Evolutionary conservation across 495 filamentous ascomycete species (phyloP).

Genomic region (Talaromyces thailandensis): DNA sequence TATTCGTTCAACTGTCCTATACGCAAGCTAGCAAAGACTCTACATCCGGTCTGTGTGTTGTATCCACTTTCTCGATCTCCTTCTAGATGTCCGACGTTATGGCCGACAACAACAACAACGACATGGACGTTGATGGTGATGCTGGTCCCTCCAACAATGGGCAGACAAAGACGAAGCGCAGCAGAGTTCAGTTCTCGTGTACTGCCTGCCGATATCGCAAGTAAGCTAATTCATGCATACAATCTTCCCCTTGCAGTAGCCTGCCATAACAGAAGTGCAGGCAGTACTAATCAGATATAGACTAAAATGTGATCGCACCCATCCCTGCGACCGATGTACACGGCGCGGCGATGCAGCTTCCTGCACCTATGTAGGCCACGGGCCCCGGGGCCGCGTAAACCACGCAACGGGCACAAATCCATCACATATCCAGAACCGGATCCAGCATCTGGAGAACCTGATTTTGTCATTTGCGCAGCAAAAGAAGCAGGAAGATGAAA

Average conservation of each 20-base stretch:
- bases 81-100: neutral
- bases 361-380: constrained; percentile 35
- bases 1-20: neutral
- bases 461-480: constrained; percentile 36
- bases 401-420: constrained; percentile 22
- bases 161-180: constrained; percentile 31
- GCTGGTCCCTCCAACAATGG: neutral
- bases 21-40: neutral
- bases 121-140: neutral
- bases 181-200: constrained; percentile 44
- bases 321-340: constrained; percentile 41
- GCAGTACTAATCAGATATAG: constrained; percentile 13
- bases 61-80: neutral
- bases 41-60: neutral
- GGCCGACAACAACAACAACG: constrained; percentile 2
- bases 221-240: constrained; percentile 20
- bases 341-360: constrained; percentile 32
- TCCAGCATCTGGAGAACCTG: constrained; percentile 44
- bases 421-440: constrained; percentile 34
- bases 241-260: neutral
- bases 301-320: constrained; percentile 42
- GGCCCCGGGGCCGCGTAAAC: constrained; percentile 23
- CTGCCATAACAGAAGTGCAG: neutral
- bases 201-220: constrained; percentile 44
- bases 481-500: constrained; percentile 11